phyloP scores from a whole-genome alignment of 2,329 filamentous ascomycete species.

The Stenocarpella maydis region DNA sequence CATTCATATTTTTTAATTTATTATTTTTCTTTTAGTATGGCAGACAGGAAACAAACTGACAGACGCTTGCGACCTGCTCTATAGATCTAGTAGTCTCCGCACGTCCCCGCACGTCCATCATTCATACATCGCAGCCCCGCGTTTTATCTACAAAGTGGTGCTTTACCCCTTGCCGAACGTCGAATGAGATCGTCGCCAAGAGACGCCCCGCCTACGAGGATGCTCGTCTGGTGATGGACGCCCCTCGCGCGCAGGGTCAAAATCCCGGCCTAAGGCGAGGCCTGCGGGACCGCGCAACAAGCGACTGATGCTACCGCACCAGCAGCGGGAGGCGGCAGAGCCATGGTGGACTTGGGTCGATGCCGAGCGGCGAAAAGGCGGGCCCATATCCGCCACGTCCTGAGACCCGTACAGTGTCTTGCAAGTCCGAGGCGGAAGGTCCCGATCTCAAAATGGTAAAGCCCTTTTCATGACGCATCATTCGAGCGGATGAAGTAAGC shows the following conservation, averaged over 20 bases:
- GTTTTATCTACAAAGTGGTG: conserved; percentile 21
- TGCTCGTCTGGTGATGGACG: neutral
- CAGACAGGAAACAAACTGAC: conserved; percentile 14
- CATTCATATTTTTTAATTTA: conserved; percentile 8
- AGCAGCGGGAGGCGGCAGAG: neutral
- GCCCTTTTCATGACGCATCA: conserved; percentile 46
- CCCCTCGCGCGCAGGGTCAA: neutral
- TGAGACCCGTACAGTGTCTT: conserved; percentile 36
- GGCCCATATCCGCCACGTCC: neutral
- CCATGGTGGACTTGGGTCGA: neutral
- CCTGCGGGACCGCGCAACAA: conserved; percentile 4
- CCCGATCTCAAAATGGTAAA: neutral
- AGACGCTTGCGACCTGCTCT: conserved; percentile 31
- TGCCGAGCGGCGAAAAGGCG: neutral
- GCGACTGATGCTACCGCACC: conserved; percentile 10
- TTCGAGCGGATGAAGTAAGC: conserved; percentile 69
- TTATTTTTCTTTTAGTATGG: conserved; percentile 28
- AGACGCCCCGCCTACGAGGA: neutral
- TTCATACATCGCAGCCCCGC: conserved; percentile 23
- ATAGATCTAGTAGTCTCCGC: conserved; percentile 27
- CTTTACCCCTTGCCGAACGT: conserved; percentile 11
- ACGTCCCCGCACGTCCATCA: conserved; percentile 25
- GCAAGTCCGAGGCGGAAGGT: conserved; percentile 38
- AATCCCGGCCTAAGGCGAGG: neutral
- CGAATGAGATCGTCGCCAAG: conserved; percentile 21